Evolutionary conservation across 228 moss, liverwort and hornwort species (phyloP).

Genomic region (Sphagnum magellanicum): DNA sequence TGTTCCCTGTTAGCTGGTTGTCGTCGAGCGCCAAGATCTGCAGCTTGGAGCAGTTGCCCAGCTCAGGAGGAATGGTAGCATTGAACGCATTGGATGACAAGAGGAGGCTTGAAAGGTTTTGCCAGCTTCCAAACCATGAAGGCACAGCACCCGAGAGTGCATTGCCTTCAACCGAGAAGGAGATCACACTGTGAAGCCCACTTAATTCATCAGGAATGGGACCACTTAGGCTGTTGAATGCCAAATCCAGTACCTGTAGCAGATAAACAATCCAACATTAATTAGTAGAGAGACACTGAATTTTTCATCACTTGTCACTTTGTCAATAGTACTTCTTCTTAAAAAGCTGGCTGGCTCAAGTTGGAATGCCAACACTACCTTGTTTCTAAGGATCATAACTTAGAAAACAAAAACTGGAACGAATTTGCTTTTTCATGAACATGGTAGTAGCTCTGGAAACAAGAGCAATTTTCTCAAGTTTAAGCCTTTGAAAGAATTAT

Average conservation of each 20-base stretch:
- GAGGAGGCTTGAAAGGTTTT: constrained; percentile 35
- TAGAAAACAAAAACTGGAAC: no score
- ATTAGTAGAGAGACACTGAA: no score
- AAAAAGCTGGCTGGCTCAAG: no score
- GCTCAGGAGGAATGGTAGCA: constrained; percentile 37
- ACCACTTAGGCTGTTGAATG: constrained; percentile 36
- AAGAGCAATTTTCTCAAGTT: no score
- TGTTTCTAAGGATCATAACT: no score
- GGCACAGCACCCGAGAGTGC: constrained; percentile 37
- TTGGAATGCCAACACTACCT: no score
- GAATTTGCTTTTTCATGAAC: no score
- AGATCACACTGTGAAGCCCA: constrained; percentile 25
- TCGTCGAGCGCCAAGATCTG: constrained; percentile 34
- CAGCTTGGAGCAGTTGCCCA: constrained; percentile 41
- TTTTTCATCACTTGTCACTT: no score
- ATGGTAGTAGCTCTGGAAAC: no score
- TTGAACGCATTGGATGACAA: constrained; percentile 35
- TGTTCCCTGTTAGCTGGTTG: constrained; percentile 30
- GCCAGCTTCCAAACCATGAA: constrained; percentile 34
- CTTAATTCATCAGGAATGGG: constrained; percentile 39
- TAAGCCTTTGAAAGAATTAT: no score
- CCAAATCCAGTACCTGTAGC: constrained; percentile 39
- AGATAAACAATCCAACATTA: no score
- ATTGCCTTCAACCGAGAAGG: constrained; percentile 39
- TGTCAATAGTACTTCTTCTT: no score